phyloP scores from a whole-genome alignment of 345 rosid species.

The Melastoma malabathricum region DNA sequence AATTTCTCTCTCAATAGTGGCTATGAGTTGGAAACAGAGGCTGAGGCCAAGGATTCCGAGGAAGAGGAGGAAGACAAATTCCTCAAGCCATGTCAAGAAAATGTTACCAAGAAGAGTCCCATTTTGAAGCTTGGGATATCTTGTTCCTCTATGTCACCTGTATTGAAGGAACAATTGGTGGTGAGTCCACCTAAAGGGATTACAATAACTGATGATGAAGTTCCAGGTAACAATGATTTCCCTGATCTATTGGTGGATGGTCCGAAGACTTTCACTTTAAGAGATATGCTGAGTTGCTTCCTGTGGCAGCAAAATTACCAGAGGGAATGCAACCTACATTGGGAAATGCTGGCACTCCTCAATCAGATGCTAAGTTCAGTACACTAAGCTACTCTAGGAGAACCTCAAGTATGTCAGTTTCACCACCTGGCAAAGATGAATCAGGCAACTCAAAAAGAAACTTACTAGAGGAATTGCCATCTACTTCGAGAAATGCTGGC shows the following conservation, averaged over 20 bases:
- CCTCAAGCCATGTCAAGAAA: conserved; percentile 18
- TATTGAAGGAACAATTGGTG: conserved; percentile 4
- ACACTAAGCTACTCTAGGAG: conserved; percentile 37
- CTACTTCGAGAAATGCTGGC: conserved; percentile 19
- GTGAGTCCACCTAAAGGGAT: conserved; percentile 12
- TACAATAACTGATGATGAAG: too few relatives aligned
- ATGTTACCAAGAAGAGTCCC: conserved; percentile 30
- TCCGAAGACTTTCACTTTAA: too few relatives aligned
- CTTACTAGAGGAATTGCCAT: conserved; percentile 10
- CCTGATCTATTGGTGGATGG: too few relatives aligned
- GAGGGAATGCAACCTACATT: conserved; percentile 14
- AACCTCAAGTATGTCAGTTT: conserved; percentile 22
- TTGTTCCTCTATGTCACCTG: conserved; percentile 17
- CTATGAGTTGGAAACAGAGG: conserved; percentile 73
- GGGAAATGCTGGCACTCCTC: conserved; percentile 19
- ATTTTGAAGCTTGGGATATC: conserved; percentile 20
- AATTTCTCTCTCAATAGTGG: conserved; percentile 30
- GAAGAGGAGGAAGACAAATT: conserved; percentile 42
- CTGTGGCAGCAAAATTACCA: conserved; percentile 4
- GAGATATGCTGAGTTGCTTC: conserved; percentile 12
- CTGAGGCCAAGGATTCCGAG: conserved; percentile 89
- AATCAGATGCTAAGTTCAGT: conserved; percentile 12
- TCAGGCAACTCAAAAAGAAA: conserved; percentile 13
- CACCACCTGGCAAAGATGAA: conserved; percentile 21
- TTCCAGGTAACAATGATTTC: too few relatives aligned